Evolutionary conservation across 768 basidiomycete genomes (phyloP).

Genomic region (Termitomyces sp.): DNA sequence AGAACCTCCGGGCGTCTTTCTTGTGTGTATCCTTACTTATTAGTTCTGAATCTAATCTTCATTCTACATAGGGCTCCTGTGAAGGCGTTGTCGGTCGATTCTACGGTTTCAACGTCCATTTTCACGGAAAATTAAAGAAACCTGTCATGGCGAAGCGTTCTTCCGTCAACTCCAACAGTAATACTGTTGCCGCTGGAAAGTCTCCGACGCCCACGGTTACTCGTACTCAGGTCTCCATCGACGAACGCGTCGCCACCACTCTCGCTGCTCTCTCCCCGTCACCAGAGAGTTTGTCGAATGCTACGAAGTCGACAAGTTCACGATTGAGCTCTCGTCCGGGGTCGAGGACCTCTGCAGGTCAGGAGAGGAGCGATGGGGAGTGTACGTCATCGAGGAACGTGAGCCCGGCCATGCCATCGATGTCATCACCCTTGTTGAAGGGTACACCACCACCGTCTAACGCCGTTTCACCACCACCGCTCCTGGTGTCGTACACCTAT

Average conservation of each 20-base stretch:
- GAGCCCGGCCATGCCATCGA: neutral
- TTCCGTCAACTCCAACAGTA: constrained; percentile 24
- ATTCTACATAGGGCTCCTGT: constrained; percentile 62
- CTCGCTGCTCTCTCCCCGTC: neutral
- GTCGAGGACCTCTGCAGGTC: neutral
- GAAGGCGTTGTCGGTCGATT: constrained; percentile 86
- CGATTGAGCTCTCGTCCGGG: neutral
- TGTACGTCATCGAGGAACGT: neutral
- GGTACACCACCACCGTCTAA: neutral
- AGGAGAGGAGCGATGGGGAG: constrained; percentile 5
- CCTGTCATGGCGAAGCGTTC: constrained; percentile 73
- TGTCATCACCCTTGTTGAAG: neutral
- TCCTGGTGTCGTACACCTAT: neutral
- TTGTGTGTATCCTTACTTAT: constrained; percentile 41
- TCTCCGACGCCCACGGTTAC: constrained; percentile 13
- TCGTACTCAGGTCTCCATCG: constrained; percentile 11
- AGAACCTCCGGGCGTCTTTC: constrained; percentile 46
- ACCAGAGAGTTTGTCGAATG: neutral
- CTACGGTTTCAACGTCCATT: constrained; percentile 54
- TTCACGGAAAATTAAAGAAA: constrained; percentile 72
- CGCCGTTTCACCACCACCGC: neutral
- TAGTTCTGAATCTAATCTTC: neutral
- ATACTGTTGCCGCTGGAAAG: constrained; percentile 5
- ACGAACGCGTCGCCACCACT: constrained; percentile 8
- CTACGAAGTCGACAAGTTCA: neutral